Base-by-base conservation (phyloP, 192 early-diverging fungal genomes). In the Spizellomyces sp. region DNA sequence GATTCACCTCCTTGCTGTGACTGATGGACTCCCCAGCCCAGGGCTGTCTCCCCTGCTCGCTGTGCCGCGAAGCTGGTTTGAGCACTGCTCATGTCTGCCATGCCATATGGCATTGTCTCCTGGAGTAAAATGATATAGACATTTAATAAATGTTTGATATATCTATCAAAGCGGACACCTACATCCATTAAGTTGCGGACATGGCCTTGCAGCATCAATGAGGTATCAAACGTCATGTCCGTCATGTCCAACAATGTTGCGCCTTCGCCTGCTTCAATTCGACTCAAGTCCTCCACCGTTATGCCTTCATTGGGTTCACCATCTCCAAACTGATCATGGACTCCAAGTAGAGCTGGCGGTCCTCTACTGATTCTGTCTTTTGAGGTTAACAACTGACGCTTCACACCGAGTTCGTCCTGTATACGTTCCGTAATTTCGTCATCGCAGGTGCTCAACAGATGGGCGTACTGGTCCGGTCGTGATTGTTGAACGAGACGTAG, bases 41-140 rank as follows among this genome's bases (percentile, higher is more conserved):
- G 27, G 27, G 27, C 27, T 36, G 27, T 36, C 27, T 36, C 27
- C 0, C 27, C 58, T 41, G 14, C 12, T 60, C 9, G 50, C 56
- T 8, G 6, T 58, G 2, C 22, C 14, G 42, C n/a, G 2, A 10
- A 56, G 59, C 59, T 61, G 15, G 59, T 2, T n/a, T 61, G 59
- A 22, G 12, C 22, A 22, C 36, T 19, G 44, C 57, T 69, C 17
- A 55, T 50, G 56, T 69, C 67, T 7, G 57, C 67, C 21, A 69
- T 56, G 17, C 67, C 67, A n/a, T 58, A 54, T 8, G 67, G 67
- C 41, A 69, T n/a, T 36, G 67, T 69, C 45, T 69, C 67, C 67
- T 69, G 56, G 12, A 56, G 14, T 10, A 0, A 36, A 36, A 36
- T 36, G 3, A 36, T 36, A 36, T 36, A 3, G 27, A 36, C 27